Percentiles rank a stretch among this genome's conserved stretches.
phyloP scores from a whole-genome alignment of 2,329 filamentous ascomycete genomes.

The Mycocentrospora acerina region DNA sequence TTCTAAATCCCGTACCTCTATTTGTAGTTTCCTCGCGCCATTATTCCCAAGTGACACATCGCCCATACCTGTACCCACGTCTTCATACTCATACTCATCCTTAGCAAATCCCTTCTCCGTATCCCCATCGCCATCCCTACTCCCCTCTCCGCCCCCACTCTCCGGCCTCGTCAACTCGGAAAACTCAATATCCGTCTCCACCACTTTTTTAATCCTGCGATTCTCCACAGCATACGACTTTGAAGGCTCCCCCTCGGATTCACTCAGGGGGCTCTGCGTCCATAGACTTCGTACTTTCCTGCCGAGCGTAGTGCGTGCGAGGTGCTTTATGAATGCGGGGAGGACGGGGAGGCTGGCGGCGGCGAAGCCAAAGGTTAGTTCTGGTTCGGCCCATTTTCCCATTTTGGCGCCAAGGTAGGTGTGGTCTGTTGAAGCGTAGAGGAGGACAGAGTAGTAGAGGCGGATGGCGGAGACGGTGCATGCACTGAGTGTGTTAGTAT shows the following conservation, averaged over 20 bases:
- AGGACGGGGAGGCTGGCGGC: conserved; percentile 17
- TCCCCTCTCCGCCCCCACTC: no score
- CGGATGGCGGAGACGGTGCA: conserved; percentile 11
- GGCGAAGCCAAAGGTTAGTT: conserved; percentile 17
- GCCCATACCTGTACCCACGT: no score
- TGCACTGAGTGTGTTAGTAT: conserved; percentile 11
- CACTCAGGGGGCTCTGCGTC: conserved; percentile 1
- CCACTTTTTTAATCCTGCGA: conserved; percentile 5
- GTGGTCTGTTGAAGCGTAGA: conserved; percentile 9
- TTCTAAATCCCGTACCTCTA: no score
- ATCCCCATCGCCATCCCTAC: no score
- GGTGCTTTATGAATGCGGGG: conserved; percentile 13
- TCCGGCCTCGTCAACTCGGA: conserved; percentile 8
- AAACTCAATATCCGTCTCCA: conserved; percentile 13
- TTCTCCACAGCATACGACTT: neutral
- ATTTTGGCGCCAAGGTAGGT: conserved; percentile 14
- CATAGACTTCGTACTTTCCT: neutral
- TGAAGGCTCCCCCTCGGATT: neutral
- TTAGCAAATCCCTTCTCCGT: no score
- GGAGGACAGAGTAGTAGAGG: conserved; percentile 11
- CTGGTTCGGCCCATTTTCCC: conserved; percentile 18
- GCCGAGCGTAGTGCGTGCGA: conserved; percentile 2
- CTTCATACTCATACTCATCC: no score
- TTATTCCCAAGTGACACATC: no score
- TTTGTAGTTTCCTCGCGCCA: no score